Base-by-base conservation (phyloP, 208 protist species). In the Blastocrithidia nonstop region DNA sequence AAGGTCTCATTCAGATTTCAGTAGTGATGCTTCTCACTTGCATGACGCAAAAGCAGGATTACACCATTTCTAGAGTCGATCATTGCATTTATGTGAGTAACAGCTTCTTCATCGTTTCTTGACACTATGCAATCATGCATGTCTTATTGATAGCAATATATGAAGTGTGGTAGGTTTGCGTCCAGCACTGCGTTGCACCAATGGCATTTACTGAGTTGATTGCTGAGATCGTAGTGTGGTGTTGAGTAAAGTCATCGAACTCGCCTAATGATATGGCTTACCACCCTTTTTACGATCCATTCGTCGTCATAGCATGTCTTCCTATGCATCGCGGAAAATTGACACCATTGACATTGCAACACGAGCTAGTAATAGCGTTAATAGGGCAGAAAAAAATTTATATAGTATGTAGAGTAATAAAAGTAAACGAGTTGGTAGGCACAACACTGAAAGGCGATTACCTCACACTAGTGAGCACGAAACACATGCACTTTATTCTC, bases 251-350 rank as follows among this genome's bases (percentile, higher is more conserved):
- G 44, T 91, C 8, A 51, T 91, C 13, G 41, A 47, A 8, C 50
- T 38, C 13, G 66, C 66, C 35, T 67, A 63, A 47, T 70, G 85
- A 31, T 87, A 83, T 49, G 82, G 82, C 0, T 56, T 91, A n/a
- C 82, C 82, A 1, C 68, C 69, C n/a, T 85, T 91, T 50, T 54
- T 91, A 39, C 73, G 82, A 5, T 87, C 71, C n/a, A 80, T 91
- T 36, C 76, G 82, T 6, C 23, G 23, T 39, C 35, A 8, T 15
- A 25, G 4, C 37, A 13, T n/a, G 37, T 42, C 11, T 42, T 11
- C 13, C 6, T 24, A 22, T 11, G 11, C 13, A 25, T 42, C 13
- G 4, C 25, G 4, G 22, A 22, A 42, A 36, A 15, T 24, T 28
- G 37, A 33, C n/a, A 4, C 9, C 31, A 36, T 42, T 35, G 6